phyloP scores from a whole-genome alignment of 805 yeast genomes.

The Ogataea pini region DNA sequence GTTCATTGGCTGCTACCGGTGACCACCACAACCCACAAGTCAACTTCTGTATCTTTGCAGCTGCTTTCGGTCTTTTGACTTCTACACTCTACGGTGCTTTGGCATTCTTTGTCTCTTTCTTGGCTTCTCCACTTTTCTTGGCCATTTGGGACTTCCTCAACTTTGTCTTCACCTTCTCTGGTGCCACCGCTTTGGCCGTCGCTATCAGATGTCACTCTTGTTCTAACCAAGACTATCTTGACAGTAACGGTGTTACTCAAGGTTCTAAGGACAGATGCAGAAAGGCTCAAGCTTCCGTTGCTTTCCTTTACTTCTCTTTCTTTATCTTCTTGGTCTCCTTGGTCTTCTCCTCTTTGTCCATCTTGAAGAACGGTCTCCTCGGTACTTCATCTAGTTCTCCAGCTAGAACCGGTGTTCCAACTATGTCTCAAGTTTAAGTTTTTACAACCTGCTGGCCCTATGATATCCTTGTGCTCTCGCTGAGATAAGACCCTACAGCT shows the following conservation, averaged over 20 bases:
- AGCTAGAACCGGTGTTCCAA: constrained; percentile 84
- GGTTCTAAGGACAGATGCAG: constrained; percentile 87
- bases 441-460: neutral
- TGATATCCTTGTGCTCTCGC: constrained; percentile 10
- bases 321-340: constrained; percentile 69
- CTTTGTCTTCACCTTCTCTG: constrained; percentile 89
- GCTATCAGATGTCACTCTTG: constrained; percentile 88
- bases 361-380: constrained; percentile 58
- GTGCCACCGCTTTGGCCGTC: constrained; percentile 92
- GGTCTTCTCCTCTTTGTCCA: constrained; percentile 47
- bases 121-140: constrained; percentile 86
- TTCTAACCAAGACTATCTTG: constrained; percentile 62
- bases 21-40: constrained; percentile 68
- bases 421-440: constrained; percentile 80
- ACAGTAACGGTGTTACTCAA: constrained; percentile 67
- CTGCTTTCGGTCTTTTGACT: constrained; percentile 81
- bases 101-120: constrained; percentile 73
- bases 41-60: constrained; percentile 83
- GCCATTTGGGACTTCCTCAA: constrained; percentile 81
- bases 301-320: constrained; percentile 84
- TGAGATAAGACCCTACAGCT: constrained; percentile 1
- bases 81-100: constrained; percentile 76
- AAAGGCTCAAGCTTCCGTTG: constrained; percentile 84
- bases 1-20: constrained; percentile 76
- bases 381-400: constrained; percentile 53